phyloP scores from a whole-genome alignment of 2,329 filamentous ascomycete species.

The Fusarium sp. region DNA sequence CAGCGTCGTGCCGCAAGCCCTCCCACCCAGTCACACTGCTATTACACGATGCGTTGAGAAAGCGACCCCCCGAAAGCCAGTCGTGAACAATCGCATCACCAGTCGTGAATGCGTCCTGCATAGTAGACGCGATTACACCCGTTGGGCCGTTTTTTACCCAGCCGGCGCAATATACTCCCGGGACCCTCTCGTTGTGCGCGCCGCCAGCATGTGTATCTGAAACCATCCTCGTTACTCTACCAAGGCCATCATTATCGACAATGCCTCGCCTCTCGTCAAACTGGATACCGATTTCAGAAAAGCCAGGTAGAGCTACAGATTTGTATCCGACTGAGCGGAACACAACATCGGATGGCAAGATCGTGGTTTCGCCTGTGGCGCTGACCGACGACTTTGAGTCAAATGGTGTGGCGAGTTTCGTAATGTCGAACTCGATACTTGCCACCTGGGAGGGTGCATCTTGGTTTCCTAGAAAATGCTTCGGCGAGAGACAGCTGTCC shows the following conservation, averaged over 20 bases:
- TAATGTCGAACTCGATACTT: conserved; percentile 76
- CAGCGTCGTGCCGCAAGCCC: conserved; percentile 73
- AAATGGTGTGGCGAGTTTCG: conserved; percentile 67
- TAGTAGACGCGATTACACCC: conserved; percentile 94
- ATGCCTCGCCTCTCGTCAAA: conserved; percentile 83
- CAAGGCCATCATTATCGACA: conserved; percentile 84
- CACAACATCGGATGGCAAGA: conserved; percentile 76
- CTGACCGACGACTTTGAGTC: conserved; percentile 64
- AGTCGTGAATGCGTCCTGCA: conserved; percentile 93
- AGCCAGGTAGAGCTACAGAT: conserved; percentile 80
- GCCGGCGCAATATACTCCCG: conserved; percentile 90
- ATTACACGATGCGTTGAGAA: conserved; percentile 51
- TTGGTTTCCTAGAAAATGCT: conserved; percentile 70
- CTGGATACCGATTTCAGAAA: conserved; percentile 78
- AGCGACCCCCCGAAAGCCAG: conserved; percentile 66
- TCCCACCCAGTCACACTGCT: conserved; percentile 75
- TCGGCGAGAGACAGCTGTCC: conserved; percentile 86
- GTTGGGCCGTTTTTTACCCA: conserved; percentile 98
- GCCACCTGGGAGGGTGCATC: conserved; percentile 65
- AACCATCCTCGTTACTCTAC: conserved; percentile 70
- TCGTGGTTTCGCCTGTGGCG: conserved; percentile 63
- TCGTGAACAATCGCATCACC: conserved; percentile 87
- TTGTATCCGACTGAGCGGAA: conserved; percentile 98
- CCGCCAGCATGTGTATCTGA: conserved; percentile 47
- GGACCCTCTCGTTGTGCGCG: conserved; percentile 60